Percentiles rank a stretch among this genome's conserved stretches.
Evolutionary conservation across 2,329 filamentous ascomycete genomes (phyloP).

Genomic region (Biscogniauxia marginata): DNA sequence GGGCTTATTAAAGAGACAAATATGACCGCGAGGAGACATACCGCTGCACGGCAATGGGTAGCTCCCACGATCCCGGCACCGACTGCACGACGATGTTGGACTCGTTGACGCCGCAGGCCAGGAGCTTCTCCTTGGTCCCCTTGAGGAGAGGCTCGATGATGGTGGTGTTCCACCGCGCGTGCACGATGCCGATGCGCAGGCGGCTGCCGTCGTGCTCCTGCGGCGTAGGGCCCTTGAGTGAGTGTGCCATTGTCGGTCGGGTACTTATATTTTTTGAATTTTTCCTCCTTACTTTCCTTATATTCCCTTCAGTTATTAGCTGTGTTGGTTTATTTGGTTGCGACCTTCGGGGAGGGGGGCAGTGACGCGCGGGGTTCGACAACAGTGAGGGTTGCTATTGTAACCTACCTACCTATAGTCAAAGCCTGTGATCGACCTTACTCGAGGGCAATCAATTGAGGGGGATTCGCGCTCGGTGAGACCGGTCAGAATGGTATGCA

Average conservation of each 20-base stretch:
- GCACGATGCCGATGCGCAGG: conserved; percentile 90
- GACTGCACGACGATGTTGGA: conserved; percentile 87
- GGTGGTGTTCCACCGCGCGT: conserved; percentile 89
- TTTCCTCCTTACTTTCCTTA: neutral
- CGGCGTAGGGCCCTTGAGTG: conserved; percentile 55
- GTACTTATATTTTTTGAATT: too few relatives aligned
- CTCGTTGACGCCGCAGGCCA: conserved; percentile 76
- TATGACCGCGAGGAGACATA: conserved; percentile 41
- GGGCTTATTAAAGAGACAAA: neutral
- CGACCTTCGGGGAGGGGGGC: too few relatives aligned
- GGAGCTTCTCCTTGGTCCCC: conserved; percentile 76
- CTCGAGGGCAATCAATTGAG: too few relatives aligned
- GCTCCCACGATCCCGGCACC: conserved; percentile 91
- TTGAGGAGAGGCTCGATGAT: conserved; percentile 84
- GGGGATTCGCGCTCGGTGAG: neutral
- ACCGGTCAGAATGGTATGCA: neutral
- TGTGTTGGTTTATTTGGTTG: too few relatives aligned
- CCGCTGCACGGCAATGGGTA: conserved; percentile 87
- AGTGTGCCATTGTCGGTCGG: conserved; percentile 46
- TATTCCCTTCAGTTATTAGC: neutral
- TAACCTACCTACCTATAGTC: too few relatives aligned
- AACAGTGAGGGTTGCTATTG: too few relatives aligned
- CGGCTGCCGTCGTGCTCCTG: conserved; percentile 64
- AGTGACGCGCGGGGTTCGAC: too few relatives aligned
- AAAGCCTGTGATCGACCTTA: too few relatives aligned